phyloP scores from a whole-genome alignment of 768 basidiomycete species.

The Asterophora lycoperdoides region DNA sequence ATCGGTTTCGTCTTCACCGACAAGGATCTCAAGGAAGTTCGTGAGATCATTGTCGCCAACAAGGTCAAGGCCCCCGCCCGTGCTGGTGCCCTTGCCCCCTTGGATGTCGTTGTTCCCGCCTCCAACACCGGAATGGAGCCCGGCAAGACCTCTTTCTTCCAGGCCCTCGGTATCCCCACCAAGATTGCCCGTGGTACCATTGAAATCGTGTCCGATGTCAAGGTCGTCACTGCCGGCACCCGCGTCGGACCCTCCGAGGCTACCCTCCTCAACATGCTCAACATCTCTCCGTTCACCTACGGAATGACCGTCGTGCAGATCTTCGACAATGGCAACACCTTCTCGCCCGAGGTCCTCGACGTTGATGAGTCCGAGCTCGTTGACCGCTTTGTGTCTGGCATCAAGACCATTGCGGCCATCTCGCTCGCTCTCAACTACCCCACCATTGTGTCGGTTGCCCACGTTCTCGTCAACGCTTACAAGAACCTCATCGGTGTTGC shows the following conservation, averaged over 20 bases:
- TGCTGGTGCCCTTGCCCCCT: constrained; percentile 93
- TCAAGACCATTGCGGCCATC: constrained; percentile 94
- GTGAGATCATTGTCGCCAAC: constrained; percentile 91
- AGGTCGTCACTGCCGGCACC: constrained; percentile 88
- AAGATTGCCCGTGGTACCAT: constrained; percentile 99
- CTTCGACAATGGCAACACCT: constrained; percentile 90
- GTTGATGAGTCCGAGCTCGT: constrained; percentile 89
- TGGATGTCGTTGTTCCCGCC: constrained; percentile 87
- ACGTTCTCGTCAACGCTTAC: constrained; percentile 98
- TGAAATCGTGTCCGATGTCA: constrained; percentile 96
- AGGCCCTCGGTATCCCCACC: constrained; percentile 98
- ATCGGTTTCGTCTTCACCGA: constrained; percentile 98
- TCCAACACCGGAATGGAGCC: constrained; percentile 99
- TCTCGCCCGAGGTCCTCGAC: constrained; percentile 88
- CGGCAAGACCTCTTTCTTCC: constrained; percentile 99
- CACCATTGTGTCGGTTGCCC: constrained; percentile 87
- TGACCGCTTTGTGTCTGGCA: constrained; percentile 85
- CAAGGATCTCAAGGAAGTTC: constrained; percentile 89
- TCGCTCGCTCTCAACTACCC: constrained; percentile 96
- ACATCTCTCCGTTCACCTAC: constrained; percentile 99
- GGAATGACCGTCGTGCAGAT: constrained; percentile 99
- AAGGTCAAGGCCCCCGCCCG: constrained; percentile 98
- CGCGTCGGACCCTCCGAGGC: constrained; percentile 98
- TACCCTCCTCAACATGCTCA: constrained; percentile 98
- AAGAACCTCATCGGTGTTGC: constrained; percentile 95